Conservation (phyloP, 2,329 filamentous ascomycete species). For the Calonectria naviculata region DNA sequence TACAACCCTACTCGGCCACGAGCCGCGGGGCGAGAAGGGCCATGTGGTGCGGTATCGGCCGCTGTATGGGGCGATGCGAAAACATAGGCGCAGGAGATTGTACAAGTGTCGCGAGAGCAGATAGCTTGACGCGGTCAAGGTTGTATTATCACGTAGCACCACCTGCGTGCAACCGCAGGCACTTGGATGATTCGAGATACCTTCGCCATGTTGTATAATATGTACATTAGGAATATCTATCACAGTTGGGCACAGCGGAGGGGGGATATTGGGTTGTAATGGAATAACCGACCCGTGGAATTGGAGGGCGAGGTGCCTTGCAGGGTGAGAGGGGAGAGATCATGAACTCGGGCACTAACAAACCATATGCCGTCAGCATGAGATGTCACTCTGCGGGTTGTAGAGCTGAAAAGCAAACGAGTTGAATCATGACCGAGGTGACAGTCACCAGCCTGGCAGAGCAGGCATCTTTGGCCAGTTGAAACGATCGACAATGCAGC, state of each 20-base stretch:
- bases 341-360: background rate
- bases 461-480: background rate
- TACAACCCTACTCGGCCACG: slow-evolving; percentile 47
- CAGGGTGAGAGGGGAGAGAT: background rate
- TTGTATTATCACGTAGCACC: slow-evolving; percentile 19
- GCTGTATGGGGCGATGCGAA: slow-evolving; percentile 23
- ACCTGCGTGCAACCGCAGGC: background rate
- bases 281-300: background rate
- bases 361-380: background rate
- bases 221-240: background rate
- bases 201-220: slow-evolving; percentile 10
- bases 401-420: background rate
- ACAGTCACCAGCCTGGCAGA: background rate
- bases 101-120: slow-evolving; percentile 25
- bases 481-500: slow-evolving; percentile 14
- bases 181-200: slow-evolving; percentile 4
- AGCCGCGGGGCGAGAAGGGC: slow-evolving; percentile 24
- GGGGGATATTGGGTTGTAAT: background rate
- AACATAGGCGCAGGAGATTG: slow-evolving; percentile 28
- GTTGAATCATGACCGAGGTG: slow-evolving; percentile 4
- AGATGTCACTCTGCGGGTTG: background rate
- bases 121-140: slow-evolving; percentile 5
- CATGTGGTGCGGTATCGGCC: slow-evolving; percentile 17
- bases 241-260: background rate
- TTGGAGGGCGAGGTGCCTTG: slow-evolving; percentile 1